These are phyloP conservation scores for Bjerkandera adusta DNA, from an alignment of 1,284 basidiomycete genomes.

Conservation along the genomic window DNA sequence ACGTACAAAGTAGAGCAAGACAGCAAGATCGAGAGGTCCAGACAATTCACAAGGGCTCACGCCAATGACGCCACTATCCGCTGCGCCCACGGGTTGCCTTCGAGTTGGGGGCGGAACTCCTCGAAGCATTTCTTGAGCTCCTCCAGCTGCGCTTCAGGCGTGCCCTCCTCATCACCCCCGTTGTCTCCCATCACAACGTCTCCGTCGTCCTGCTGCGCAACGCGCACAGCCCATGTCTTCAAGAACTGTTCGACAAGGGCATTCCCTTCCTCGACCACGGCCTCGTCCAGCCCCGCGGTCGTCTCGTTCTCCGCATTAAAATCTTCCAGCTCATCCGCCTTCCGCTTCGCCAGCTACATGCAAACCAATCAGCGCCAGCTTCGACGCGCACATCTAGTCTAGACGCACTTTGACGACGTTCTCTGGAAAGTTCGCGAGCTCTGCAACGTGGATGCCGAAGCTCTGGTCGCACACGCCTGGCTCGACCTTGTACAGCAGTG, in stretches of 20 bases:
- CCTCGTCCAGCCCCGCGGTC: constrained; percentile 34
- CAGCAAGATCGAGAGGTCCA: not conserved
- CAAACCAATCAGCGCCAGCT: not conserved
- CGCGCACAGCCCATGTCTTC: constrained; percentile 59
- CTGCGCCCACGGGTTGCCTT: constrained; percentile 77
- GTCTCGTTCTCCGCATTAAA: constrained; percentile 59
- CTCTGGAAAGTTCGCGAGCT: constrained; percentile 95
- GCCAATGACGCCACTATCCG: constrained; percentile 42
- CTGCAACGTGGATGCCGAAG: constrained; percentile 98
- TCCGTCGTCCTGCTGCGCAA: constrained; percentile 40
- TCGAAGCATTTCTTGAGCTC: constrained; percentile 67
- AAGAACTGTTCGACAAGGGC: constrained; percentile 81
- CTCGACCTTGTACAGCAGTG: constrained; percentile 93
- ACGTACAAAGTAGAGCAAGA: not conserved
- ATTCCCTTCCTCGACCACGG: constrained; percentile 77
- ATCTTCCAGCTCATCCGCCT: constrained; percentile 96
- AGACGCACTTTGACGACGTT: constrained; percentile 80
- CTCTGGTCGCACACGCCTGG: constrained; percentile 94
- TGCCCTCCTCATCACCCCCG: constrained; percentile 35
- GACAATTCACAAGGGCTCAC: constrained; percentile 7
- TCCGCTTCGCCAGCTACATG: constrained; percentile 83
- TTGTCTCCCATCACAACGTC: constrained; percentile 57
- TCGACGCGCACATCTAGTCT: not conserved
- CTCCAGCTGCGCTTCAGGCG: constrained; percentile 59
- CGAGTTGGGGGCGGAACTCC: constrained; percentile 65